Percentiles rank a stretch among this genome's conserved stretches.
Evolutionary conservation across 192 early-diverging fungal species (phyloP).

Genomic region (Backusella sp.): DNA sequence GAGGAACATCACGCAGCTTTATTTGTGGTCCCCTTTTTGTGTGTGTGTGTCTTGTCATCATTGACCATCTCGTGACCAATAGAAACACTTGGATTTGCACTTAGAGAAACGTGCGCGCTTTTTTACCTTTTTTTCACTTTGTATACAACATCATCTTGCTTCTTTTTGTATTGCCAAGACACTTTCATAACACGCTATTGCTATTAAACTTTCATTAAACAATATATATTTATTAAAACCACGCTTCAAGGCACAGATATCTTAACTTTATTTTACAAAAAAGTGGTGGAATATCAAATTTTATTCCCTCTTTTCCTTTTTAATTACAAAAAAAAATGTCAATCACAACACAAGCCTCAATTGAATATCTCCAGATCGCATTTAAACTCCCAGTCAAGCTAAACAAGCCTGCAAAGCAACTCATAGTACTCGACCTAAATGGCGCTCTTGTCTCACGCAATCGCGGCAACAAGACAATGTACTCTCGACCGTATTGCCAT

Average conservation of each 20-base stretch:
- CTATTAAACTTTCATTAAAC: too few species aligned
- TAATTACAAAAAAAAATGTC: neutral
- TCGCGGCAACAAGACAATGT: slow-evolving; percentile 15
- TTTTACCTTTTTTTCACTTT: too few species aligned
- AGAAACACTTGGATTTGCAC: too few species aligned
- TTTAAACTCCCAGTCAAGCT: neutral
- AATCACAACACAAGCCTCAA: neutral
- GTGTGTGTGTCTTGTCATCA: neutral
- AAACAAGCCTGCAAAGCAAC: slow-evolving; percentile 23
- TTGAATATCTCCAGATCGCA: neutral
- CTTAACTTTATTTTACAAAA: neutral
- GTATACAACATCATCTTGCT: too few species aligned
- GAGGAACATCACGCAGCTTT: slow-evolving; percentile 1
- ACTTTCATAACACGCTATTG: too few species aligned
- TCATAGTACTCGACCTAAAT: slow-evolving; percentile 72
- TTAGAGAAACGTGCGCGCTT: too few species aligned
- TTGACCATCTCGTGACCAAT: neutral
- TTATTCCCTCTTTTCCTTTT: neutral
- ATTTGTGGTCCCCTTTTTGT: neutral
- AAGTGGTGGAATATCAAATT: too few species aligned
- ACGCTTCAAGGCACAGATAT: neutral
- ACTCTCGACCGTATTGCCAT: slow-evolving; percentile 47
- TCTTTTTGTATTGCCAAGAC: too few species aligned
- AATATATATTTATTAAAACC: neutral
- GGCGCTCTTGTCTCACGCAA: slow-evolving; percentile 60